Evolutionary conservation across 805 yeast species (phyloP), one percentile per base, ranked within the genome.

Genomic region (Isabelozyma gotoi): DNA sequence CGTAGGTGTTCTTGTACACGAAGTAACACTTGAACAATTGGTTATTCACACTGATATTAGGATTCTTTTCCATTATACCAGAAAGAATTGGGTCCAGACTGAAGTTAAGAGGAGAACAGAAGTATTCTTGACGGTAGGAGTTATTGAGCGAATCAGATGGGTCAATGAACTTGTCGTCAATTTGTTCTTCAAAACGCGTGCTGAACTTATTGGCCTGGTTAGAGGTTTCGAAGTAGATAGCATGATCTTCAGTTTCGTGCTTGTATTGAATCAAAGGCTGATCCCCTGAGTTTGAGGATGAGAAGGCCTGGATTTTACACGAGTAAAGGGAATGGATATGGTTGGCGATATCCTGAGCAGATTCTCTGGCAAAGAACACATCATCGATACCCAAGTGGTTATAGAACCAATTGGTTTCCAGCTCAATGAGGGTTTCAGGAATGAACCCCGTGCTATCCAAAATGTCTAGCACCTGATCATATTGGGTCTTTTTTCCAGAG

Each of bases 401-500:
- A 71, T 94, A 94, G 63, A 92, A 91, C 95, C 97, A 90, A 38
- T 75, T 78, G 6, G 92, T 84, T 67, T 92, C 98, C 43, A 78
- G 73, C 65, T 90, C 97, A 51, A 92, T 87, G 55, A 89, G 74
- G 44, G 79, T 68, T 55, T 87, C 96, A 7, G 98, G 99, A 47
- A 92, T 87, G 59, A 92, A 88, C 0, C 97, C 98, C 27, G 84
- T 81, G 42, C 78, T 74, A 60, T 89, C 96, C 44, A 92, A 70
- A 33, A 81, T 74, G 60, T 89, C 96, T 65, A 89, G 79, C 36
- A 92, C 97, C 48, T 76, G 75, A 51, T 82, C 90, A 63, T 84
- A 78, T 65, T 94, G 98, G 38, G 78, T 75, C 58, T 82, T 85
- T 62, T 87, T 89, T 29, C 91, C 96, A 18, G 81, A 77, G 59